These are phyloP conservation scores for Cladorrhinum samala DNA, from an alignment of 495 filamentous ascomycete species.

Conservation along the genomic window DNA sequence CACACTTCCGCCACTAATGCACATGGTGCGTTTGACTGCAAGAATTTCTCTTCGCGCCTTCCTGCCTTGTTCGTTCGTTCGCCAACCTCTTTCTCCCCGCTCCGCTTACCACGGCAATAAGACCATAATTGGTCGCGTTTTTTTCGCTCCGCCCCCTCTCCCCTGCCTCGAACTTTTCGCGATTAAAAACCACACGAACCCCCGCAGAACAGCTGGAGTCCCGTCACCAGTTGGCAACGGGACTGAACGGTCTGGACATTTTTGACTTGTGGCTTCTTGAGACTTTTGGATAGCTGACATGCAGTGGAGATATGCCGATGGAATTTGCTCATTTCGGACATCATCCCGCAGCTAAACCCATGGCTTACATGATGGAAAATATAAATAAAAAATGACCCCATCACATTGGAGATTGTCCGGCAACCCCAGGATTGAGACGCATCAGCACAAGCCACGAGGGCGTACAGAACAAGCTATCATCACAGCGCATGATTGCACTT, in stretches of 20 bases:
- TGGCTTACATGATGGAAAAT: no score
- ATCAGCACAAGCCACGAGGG: no score
- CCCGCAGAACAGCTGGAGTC: not conserved
- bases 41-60: not conserved
- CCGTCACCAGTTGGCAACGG: no score
- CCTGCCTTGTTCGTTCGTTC: not conserved
- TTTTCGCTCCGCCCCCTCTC: not conserved
- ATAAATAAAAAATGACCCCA: no score
- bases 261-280: not conserved
- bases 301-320: not conserved
- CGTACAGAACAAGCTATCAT: not conserved
- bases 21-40: no score
- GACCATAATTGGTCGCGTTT: slow-evolving; percentile 1
- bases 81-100: not conserved
- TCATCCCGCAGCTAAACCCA: no score
- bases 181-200: not conserved
- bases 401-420: not conserved
- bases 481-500: not conserved
- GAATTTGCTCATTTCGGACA: not conserved
- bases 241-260: no score
- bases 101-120: not conserved
- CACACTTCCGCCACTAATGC: no score
- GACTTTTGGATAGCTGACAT: not conserved
- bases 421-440: not conserved
- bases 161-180: not conserved